Base-by-base conservation (phyloP, 2,329 filamentous ascomycete genomes). In the Basipetospora sp. region DNA sequence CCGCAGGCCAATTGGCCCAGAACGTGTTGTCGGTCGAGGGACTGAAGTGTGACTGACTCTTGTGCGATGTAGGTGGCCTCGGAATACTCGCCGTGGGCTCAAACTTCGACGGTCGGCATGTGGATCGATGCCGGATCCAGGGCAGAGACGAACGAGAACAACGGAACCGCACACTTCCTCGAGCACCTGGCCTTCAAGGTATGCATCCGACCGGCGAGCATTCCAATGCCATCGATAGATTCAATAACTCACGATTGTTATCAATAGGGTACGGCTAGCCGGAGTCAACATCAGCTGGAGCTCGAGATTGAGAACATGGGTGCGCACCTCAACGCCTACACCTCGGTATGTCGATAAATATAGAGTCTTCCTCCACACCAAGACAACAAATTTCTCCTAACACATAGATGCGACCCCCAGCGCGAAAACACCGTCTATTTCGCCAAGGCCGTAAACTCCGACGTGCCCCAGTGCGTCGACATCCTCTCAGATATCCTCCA, bases 261-360 rank as follows among this genome's bases (percentile, higher is more conserved):
- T 37, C 15, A 15, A 13, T 39, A 87, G 87, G 90, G 90, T 53
- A 98, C 90, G 50, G 73, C 81, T 63, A 93, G 82, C 70, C 77
- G 90, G 64, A 86, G 82, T 48, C 90, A 98, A 66, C 82, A 92
- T 60, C 90, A 98, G 69, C 73, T 98, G 59, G 90, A 98, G 71
- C 79, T 98, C 48, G 90, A 98, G 71, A 96, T 98, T 57, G 90
- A 98, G 74, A 98, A 98, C 70, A 94, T 98, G 84, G 90, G 90
- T 61, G 90, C 85, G 48, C 90, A 98, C 69, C 74, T 98, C 53
- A 98, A 98, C 66, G 90, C 90, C 60, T 98, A 98, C 72, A 98
- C 90, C 54, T 96, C 88, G 70, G 87, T 94, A 77, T 56, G 80
- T 64, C 50, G 53, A 52, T 27, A 29, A 14, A 19, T 16, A 13